Conservation (phyloP, 2,329 filamentous ascomycete genomes). For the Ceratocystis cacaofunesta region DNA sequence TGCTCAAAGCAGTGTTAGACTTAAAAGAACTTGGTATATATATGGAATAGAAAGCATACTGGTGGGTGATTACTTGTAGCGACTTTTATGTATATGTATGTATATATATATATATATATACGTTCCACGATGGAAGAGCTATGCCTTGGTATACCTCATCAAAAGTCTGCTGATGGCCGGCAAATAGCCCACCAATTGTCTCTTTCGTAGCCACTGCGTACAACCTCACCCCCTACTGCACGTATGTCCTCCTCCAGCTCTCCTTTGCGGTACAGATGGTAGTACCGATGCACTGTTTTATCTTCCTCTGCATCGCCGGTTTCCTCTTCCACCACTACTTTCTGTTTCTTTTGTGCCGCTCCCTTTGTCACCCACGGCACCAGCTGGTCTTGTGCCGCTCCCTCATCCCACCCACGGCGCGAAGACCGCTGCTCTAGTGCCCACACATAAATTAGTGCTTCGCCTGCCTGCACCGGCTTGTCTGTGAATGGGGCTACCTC, state of each 20-base stretch:
- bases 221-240: conserved; percentile 57
- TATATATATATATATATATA: not conserved
- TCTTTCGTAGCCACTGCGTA: conserved; percentile 80
- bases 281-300: conserved; percentile 72
- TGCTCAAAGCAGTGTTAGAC: too few species aligned
- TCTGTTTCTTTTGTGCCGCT: conserved; percentile 7
- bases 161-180: conserved; percentile 19
- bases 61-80: too few species aligned
- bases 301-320: conserved; percentile 20
- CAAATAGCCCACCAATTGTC: conserved; percentile 95
- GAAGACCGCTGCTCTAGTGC: conserved; percentile 82
- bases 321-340: not conserved
- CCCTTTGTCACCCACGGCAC: conserved; percentile 76
- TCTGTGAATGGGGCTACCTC: conserved; percentile 24
- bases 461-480: conserved; percentile 30
- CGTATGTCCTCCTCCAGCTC: conserved; percentile 72
- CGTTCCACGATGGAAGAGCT: not conserved
- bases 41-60: too few species aligned
- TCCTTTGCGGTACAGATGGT: conserved; percentile 76
- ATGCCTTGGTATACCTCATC: not conserved
- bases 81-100: not conserved
- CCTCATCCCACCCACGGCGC: conserved; percentile 76
- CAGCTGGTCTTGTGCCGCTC: conserved; percentile 75
- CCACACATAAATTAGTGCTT: conserved; percentile 81
- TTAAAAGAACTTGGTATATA: too few species aligned